A percentile compares a stretch with the other conserved stretches of the same genome.
Conservation (phyloP, 2,329 filamentous ascomycete genomes). For the Neoascochyta sp. region DNA sequence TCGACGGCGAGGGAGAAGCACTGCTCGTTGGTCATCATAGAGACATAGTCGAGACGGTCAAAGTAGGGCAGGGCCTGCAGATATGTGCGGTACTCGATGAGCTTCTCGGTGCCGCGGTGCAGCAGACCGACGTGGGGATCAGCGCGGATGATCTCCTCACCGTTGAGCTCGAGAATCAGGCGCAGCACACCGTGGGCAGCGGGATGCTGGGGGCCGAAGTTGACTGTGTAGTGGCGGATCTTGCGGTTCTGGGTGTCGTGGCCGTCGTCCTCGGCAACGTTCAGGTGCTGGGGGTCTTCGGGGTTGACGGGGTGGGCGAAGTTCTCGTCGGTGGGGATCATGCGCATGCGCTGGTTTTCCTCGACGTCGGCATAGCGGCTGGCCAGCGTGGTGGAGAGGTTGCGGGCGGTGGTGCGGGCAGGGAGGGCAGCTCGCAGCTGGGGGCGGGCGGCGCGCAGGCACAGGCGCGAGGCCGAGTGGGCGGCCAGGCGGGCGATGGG, state of each 20-base stretch:
- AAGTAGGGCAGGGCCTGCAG: slow-evolving; percentile 98
- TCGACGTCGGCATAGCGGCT: slow-evolving; percentile 61
- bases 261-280: slow-evolving; percentile 45
- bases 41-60: slow-evolving; percentile 97
- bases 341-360: slow-evolving; percentile 51
- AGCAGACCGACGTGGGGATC: slow-evolving; percentile 96
- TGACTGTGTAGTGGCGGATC: slow-evolving; percentile 98
- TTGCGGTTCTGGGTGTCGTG: slow-evolving; percentile 62
- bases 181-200: slow-evolving; percentile 97
- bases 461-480: slow-evolving; percentile 66
- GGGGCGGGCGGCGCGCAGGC: slow-evolving; percentile 51
- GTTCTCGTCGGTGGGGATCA: slow-evolving; percentile 63
- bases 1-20: slow-evolving; percentile 93
- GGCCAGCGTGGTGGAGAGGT: slow-evolving; percentile 62
- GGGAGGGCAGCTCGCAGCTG: slow-evolving; percentile 37
- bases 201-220: slow-evolving; percentile 98
- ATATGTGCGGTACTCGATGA: slow-evolving; percentile 99
- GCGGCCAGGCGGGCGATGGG: slow-evolving; percentile 69
- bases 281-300: slow-evolving; percentile 44
- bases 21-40: slow-evolving; percentile 99
- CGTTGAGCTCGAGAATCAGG: slow-evolving; percentile 94
- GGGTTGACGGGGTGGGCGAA: slow-evolving; percentile 53
- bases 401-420: slow-evolving; percentile 51
- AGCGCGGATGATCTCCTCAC: slow-evolving; percentile 93
- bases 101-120: slow-evolving; percentile 96